Evolutionary conservation across 352 stramenopile species (phyloP), one percentile per base, ranked within the genome.

Genomic region (Pythium diclinum): DNA sequence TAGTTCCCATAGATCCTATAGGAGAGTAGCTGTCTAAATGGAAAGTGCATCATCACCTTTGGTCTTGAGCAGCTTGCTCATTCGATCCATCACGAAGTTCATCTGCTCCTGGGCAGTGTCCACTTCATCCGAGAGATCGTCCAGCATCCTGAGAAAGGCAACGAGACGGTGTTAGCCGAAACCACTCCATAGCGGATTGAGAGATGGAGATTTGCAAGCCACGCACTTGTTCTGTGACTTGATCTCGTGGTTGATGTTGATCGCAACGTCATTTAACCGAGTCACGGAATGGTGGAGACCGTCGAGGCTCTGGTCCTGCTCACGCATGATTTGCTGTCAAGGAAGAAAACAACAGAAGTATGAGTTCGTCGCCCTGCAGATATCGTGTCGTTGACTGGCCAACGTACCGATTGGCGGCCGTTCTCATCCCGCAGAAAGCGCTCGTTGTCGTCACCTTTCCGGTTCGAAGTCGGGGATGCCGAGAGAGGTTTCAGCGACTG

Each of bases 31-130:
- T 17, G 36, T 11, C 33, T 6, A 38, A 14, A 13, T 38, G 6
- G 1, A 38, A 38, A 13, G 11, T 47, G 16, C 4, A 13, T 47
- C 4, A 13, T 47, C 42, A 91, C 83, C 83, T 89, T 92, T 93
- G 17, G 84, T 93, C 66, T 91, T 91, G 6, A 93, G 69, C 30
- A 93, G 62, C 25, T 79, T 77, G 64, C 82, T 90, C 74, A 93
- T 89, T 1, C 75, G 66, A 17, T 75, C 78, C 84, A 93, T 89
- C 58, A 93, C 84, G 68, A 91, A 89, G 63, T 89, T 89, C 84
- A 93, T 93, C 19, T 81, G 79, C 53, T 91, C 82, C 30, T 89
- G 80, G 10, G 84, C 79, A 63, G 88, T 81, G 14, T 89, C 84
- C 42, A 93, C 73, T 52, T 93, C 84, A 14, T 88, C 68, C 2